Base-by-base conservation (phyloP, 148 eudicot species). In the Rhododendron williamsianum region DNA sequence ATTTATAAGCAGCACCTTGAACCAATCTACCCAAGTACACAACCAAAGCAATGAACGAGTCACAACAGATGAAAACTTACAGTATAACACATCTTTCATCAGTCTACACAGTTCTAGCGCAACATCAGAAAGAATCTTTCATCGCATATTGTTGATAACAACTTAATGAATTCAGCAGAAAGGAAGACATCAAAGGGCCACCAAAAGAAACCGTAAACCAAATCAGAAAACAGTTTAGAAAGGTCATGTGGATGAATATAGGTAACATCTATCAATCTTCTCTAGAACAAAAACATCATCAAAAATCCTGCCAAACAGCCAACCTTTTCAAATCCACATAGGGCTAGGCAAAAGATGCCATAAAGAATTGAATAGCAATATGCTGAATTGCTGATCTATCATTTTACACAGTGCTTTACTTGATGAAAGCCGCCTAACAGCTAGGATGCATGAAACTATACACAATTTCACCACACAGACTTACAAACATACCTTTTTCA, bases 401-500 rank as follows among this genome's bases (percentile, higher is more conserved):
- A 41, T 27, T 54, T 43, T 82, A 65, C 80, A 82, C 54, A 15
- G 33, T 48, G 25, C 45, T 30, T 71, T 86, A 65, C 65, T 82
- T 82, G 49, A 79, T 13, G 33, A 67, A 74, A 83, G 30, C 13
- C 48, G 49, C 30, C 52, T 49, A 30, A 82, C 46, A 73, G 81
- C 73, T 54, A 69, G 25, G 41, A 84, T 19, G 41, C 58, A 84
- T 41, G 9, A 41, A 25, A 71, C 58, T 21, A 49, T 6, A 35
- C 25, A 77, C 46, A 79, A 36, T 21, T 73, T 76, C 51, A 79
- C 36, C 13, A 65, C 43, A 54, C 36, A 38, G 52, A 87, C 48
- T 35, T 46, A 9, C 58, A 76, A 86, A 15, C 69, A 48, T 89
- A 94, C 99, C 95, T 91, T 94, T 85, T 90, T 97, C 82, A 95